Base-by-base conservation (phyloP, 768 basidiomycete species). In the Gloeostereum incarnatum region DNA sequence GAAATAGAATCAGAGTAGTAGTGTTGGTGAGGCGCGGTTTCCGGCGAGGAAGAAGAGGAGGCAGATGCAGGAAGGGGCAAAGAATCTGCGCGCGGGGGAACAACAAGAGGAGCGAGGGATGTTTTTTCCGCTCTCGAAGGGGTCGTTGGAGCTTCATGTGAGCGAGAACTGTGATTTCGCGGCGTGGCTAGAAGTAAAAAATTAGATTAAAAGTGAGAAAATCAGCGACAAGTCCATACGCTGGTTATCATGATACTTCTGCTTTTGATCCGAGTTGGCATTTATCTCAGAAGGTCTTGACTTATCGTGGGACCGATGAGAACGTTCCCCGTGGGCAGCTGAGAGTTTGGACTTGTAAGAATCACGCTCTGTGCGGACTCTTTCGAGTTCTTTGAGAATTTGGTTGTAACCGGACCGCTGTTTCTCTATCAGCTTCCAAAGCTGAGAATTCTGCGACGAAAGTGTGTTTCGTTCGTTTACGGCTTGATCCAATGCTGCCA, bases 341-440 rank as follows among this genome's bases (percentile, higher is more conserved):
- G 48, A 41, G 6, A 68, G 51, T 49, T 74, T 76, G 31, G 57
- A 55, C 55, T 66, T 82, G 64, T 69, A 83, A 6, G 68, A 54
- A 51, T 92, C 90, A 13, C 91, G 73, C 55, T 94, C 91, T 8
- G 64, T 65, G 10, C 91, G 70, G 36, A 94, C 73, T 39, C 91
- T 75, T 47, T 93, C 90, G 31, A 89, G 68, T 49, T 94, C 89
- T 60, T 86, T 86, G 55, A 83, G 65, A 39, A 88, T 74, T 40
- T 83, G 78, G 43, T 73, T 76, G 53, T 86, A 86, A n/a, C 79
- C 85, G 16, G 75, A 59, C 39, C 88, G 74, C 57, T 92, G 88
- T 56, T 91, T 93, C 69, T 93, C 89, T 53, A 94, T 81, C 45
- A 93, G 72, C 58, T 92, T 93, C 92, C 92, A 94, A 16, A 94